These are phyloP conservation scores for Nothophoma quercina DNA, from an alignment of 2,329 filamentous ascomycete species.

Conservation along the genomic window DNA sequence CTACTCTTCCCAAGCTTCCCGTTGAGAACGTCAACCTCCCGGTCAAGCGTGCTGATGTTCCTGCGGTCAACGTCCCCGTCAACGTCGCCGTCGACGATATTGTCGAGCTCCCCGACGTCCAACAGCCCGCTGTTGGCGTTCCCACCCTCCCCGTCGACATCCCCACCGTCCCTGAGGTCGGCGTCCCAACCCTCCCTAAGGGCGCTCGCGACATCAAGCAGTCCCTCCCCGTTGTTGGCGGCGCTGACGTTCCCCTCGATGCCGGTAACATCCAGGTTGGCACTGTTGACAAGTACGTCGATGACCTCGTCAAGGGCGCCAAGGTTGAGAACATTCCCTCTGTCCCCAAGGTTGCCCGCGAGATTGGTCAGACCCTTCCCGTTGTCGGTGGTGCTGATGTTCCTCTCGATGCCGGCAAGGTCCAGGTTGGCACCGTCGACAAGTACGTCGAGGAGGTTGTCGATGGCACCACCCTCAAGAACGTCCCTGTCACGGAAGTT, in stretches of 20 bases:
- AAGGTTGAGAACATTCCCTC: neutral
- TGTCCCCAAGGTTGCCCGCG: neutral
- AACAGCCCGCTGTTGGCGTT: neutral
- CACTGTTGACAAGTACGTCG: slow-evolving; percentile 6
- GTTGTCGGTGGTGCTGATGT: neutral
- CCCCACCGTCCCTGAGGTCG: neutral
- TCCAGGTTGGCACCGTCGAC: slow-evolving; percentile 4
- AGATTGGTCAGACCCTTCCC: slow-evolving; percentile 9
- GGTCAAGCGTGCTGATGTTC: neutral
- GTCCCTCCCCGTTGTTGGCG: slow-evolving; percentile 6
- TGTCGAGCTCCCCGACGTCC: neutral
- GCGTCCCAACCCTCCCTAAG: neutral
- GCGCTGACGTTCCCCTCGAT: slow-evolving; percentile 1
- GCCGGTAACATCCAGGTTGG: slow-evolving; percentile 1
- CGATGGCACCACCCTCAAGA: neutral
- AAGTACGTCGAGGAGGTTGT: neutral
- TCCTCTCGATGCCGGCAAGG: slow-evolving; percentile 5
- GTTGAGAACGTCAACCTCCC: neutral
- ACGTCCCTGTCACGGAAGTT: neutral
- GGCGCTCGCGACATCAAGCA: slow-evolving; percentile 8
- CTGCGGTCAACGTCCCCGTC: neutral
- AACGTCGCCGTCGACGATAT: neutral
- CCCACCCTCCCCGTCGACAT: neutral
- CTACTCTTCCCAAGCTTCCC: neutral
- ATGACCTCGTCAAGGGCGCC: neutral